Conservation (phyloP, 1,139 yeast species). For the Diutina siamensis region DNA sequence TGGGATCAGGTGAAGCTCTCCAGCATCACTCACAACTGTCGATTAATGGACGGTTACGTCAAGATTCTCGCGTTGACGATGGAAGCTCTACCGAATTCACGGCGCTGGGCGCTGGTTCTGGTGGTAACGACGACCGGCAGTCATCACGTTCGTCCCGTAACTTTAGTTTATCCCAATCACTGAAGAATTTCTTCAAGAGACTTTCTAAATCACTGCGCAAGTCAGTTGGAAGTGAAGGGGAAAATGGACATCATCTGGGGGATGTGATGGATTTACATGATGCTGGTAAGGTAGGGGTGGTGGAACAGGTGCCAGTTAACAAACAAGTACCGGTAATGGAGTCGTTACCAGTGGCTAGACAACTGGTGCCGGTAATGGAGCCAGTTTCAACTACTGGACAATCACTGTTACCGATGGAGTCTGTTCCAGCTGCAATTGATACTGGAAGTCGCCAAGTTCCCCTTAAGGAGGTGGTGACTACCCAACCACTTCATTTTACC, state of each 20-base stretch:
- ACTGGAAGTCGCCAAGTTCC: no score
- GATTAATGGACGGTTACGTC: background rate
- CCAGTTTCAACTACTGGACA: background rate
- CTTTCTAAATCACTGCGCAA: background rate
- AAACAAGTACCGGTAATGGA: no score
- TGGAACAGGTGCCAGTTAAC: no score
- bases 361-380: background rate
- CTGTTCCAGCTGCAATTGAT: no score
- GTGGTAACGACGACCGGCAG: background rate
- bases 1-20: background rate
- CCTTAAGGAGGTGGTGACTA: background rate
- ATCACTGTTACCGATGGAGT: background rate
- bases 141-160: background rate
- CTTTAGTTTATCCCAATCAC: background rate
- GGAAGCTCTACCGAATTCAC: no score
- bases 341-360: background rate
- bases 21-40: background rate
- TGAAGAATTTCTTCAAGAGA: slow-evolving; percentile 4
- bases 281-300: no score
- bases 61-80: no score
- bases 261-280: background rate
- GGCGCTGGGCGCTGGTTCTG: background rate
- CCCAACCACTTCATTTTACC: slow-evolving; percentile 21
- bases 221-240: background rate
- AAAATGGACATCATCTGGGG: no score